Conservation (phyloP, 2,329 filamentous ascomycete genomes). For the Phialocephala sp. region DNA sequence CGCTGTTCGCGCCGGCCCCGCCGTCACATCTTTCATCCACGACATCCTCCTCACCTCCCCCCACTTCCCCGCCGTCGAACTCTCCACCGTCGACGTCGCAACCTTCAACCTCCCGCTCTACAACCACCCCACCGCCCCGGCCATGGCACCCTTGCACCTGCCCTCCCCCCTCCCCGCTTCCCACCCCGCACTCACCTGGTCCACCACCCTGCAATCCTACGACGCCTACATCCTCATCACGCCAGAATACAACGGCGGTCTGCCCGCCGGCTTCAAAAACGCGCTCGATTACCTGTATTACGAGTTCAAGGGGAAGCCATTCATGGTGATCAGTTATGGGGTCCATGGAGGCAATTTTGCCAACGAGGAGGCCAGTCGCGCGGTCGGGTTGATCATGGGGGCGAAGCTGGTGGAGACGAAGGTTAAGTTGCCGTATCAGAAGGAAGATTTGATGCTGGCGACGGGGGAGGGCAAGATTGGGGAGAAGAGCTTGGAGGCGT, state of each 20-base stretch:
- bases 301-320: conserved; percentile 52
- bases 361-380: conserved; percentile 43
- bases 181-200: neutral
- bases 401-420: conserved; percentile 44
- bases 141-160: neutral
- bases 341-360: conserved; percentile 47
- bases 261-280: conserved; percentile 52
- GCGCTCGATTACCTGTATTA: conserved; percentile 53
- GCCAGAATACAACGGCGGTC: conserved; percentile 52
- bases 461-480: neutral
- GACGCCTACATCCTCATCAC: conserved; percentile 49
- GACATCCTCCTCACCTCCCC: neutral
- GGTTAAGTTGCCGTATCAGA: conserved; percentile 40
- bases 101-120: conserved; percentile 3
- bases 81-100: neutral
- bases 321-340: conserved; percentile 51
- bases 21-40: neutral
- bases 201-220: conserved; percentile 27
- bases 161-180: neutral
- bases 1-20: neutral
- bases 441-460: conserved; percentile 28
- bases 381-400: conserved; percentile 42
- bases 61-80: neutral
- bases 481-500: neutral
- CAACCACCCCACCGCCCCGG: conserved; percentile 1